A percentile compares a stretch with the other conserved stretches of the same genome.
phyloP scores from a whole-genome alignment of 1,284 basidiomycete genomes.

The Lentinula novae-zelandiae region DNA sequence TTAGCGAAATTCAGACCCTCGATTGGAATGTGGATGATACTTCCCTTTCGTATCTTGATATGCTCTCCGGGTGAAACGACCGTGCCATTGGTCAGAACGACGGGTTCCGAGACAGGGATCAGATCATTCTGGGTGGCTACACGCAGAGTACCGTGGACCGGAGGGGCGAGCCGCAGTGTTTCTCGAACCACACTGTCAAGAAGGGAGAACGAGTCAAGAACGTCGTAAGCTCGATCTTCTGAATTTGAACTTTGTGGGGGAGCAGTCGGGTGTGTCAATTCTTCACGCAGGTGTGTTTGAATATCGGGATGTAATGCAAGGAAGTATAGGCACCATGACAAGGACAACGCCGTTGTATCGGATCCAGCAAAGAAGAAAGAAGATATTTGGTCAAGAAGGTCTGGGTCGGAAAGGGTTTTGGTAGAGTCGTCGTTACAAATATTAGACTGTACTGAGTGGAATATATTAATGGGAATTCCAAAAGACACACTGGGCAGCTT shows the following conservation, averaged over 20 bases:
- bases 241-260: slow-evolving; percentile 8
- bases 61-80: slow-evolving; percentile 26
- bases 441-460: slow-evolving; percentile 43
- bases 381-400: slow-evolving; percentile 49
- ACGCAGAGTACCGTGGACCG: slow-evolving; percentile 51
- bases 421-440: slow-evolving; percentile 33
- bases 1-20: slow-evolving; percentile 48
- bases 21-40: slow-evolving; percentile 52
- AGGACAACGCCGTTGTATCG: slow-evolving; percentile 51
- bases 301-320: slow-evolving; percentile 44
- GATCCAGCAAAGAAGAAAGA: slow-evolving; percentile 52
- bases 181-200: slow-evolving; percentile 56
- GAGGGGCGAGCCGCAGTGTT: slow-evolving; percentile 45
- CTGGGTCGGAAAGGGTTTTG: slow-evolving; percentile 41
- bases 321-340: slow-evolving; percentile 51
- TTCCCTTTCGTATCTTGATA: slow-evolving; percentile 45
- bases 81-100: slow-evolving; percentile 42
- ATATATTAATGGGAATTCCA: not conserved
- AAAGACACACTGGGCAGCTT: slow-evolving; percentile 18
- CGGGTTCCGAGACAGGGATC: slow-evolving; percentile 46
- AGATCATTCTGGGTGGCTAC: slow-evolving; percentile 45
- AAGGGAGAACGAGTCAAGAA: slow-evolving; percentile 44
- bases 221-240: slow-evolving; percentile 23
- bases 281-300: slow-evolving; percentile 43
- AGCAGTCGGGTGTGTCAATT: slow-evolving; percentile 23